These are phyloP conservation scores for Suillus discolor DNA, from an alignment of 768 basidiomycete genomes.

Conservation along the genomic window DNA sequence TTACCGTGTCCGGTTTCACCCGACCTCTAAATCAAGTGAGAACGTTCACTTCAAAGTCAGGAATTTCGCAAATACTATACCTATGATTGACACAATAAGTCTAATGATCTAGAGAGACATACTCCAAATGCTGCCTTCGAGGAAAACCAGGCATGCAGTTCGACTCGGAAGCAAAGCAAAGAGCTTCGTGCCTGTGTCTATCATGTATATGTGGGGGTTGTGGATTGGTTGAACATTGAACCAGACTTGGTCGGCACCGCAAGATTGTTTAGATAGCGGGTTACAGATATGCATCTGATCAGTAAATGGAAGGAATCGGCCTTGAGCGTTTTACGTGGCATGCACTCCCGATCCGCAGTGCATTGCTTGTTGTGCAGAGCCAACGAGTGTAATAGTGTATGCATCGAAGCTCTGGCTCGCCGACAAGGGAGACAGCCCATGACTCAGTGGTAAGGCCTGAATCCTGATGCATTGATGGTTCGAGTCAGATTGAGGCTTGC, in stretches of 20 bases:
- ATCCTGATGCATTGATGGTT: too few relatives aligned
- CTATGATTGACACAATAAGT: not conserved
- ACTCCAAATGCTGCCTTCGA: not conserved
- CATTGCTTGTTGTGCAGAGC: not conserved
- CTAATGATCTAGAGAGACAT: not conserved
- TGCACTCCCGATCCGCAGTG: not conserved
- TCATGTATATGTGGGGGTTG: not conserved
- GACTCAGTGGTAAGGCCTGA: not conserved
- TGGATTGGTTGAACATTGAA: slow-evolving; percentile 1
- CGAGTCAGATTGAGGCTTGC: too few relatives aligned
- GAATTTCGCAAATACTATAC: not conserved
- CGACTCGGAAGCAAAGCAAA: not conserved
- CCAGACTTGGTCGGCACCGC: not conserved
- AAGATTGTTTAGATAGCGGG: not conserved
- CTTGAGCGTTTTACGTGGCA: not conserved
- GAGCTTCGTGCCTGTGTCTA: not conserved
- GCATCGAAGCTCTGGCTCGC: not conserved
- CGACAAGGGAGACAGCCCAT: not conserved
- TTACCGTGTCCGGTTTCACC: not conserved
- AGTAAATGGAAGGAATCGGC: not conserved
- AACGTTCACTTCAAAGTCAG: not conserved
- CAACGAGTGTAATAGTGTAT: not conserved
- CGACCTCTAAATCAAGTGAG: not conserved
- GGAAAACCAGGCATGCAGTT: not conserved
- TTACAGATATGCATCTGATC: not conserved